Percentiles rank a stretch among this genome's conserved stretches.
Evolutionary conservation across 2,329 filamentous ascomycete genomes (phyloP).

Genomic region (Macrophomina tecta): DNA sequence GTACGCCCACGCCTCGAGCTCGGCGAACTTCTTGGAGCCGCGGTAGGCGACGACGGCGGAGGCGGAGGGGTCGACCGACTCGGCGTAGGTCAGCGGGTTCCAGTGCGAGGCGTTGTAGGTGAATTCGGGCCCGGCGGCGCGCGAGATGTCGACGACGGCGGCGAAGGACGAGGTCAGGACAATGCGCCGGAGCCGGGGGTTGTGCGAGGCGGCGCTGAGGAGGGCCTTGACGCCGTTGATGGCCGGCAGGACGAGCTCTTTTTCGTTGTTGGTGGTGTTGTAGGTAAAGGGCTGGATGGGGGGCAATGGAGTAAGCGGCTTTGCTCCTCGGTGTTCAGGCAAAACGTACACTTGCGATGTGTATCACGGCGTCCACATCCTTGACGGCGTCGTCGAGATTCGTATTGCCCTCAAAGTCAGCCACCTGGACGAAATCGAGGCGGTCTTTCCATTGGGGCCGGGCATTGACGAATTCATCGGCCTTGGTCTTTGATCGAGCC

Average conservation of each 20-base stretch:
- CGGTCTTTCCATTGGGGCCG: constrained; percentile 43
- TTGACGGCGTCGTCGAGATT: constrained; percentile 48
- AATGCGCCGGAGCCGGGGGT: constrained; percentile 30
- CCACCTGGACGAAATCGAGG: constrained; percentile 52
- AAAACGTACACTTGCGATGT: constrained; percentile 47
- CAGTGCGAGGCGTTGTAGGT: constrained; percentile 36
- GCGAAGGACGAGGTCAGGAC: constrained; percentile 33
- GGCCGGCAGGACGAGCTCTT: constrained; percentile 50
- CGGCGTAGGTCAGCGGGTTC: constrained; percentile 37
- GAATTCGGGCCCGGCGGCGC: constrained; percentile 25
- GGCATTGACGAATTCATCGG: constrained; percentile 45
- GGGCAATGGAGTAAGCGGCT: not conserved
- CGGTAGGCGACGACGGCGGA: constrained; percentile 34
- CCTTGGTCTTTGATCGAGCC: constrained; percentile 30
- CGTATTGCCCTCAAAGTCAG: constrained; percentile 49
- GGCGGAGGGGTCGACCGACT: constrained; percentile 30
- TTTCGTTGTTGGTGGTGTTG: constrained; percentile 38
- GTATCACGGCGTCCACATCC: constrained; percentile 52
- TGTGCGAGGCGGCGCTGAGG: constrained; percentile 36
- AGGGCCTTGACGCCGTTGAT: constrained; percentile 55
- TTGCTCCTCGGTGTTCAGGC: constrained; percentile 36
- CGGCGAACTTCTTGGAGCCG: constrained; percentile 38
- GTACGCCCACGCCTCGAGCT: constrained; percentile 37
- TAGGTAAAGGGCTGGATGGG: constrained; percentile 3
- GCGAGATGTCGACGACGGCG: constrained; percentile 14